Conservation (phyloP, 495 filamentous ascomycete species). For the Xylaria castorea region DNA sequence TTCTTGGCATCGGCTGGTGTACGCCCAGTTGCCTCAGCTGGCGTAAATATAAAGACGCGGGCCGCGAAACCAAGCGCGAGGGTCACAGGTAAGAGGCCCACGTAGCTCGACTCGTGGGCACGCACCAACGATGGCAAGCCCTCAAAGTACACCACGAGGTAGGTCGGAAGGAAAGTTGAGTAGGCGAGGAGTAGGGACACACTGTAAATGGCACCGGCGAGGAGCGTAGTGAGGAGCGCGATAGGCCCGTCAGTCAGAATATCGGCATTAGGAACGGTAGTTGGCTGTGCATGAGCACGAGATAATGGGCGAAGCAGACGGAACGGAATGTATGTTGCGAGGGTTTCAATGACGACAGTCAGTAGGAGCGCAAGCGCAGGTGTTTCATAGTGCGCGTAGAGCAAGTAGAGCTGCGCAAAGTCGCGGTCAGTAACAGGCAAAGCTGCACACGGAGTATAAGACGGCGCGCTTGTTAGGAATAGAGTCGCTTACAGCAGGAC, state of each 20-base stretch:
- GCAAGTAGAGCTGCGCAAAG: conserved; percentile 63
- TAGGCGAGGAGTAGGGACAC: conserved; percentile 68
- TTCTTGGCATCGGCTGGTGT: conserved; percentile 44
- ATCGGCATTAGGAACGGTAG: conserved; percentile 68
- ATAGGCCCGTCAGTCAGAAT: conserved; percentile 72
- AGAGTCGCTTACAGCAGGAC: conserved; percentile 63
- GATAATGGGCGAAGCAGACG: conserved; percentile 69
- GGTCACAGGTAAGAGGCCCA: conserved; percentile 62
- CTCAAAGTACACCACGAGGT: conserved; percentile 73
- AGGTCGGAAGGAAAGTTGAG: conserved; percentile 67
- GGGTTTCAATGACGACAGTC: conserved; percentile 67
- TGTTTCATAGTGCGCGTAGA: conserved; percentile 75
- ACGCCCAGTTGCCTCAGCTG: conserved; percentile 59
- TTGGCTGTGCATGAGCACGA: conserved; percentile 63
- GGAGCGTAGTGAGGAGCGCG: conserved; percentile 65
- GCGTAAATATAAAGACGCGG: conserved; percentile 76
- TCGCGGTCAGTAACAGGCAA: conserved; percentile 2
- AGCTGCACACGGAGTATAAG: not conserved
- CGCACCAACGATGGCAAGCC: conserved; percentile 67
- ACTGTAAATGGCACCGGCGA: conserved; percentile 72
- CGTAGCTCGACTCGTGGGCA: conserved; percentile 64
- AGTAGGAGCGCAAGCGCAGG: conserved; percentile 61
- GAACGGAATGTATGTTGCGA: conserved; percentile 74
- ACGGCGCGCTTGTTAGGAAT: conserved; percentile 2
- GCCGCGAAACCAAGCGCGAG: conserved; percentile 69